Base-by-base conservation (phyloP, 139 green algal species). In the Asterochloris erici region DNA sequence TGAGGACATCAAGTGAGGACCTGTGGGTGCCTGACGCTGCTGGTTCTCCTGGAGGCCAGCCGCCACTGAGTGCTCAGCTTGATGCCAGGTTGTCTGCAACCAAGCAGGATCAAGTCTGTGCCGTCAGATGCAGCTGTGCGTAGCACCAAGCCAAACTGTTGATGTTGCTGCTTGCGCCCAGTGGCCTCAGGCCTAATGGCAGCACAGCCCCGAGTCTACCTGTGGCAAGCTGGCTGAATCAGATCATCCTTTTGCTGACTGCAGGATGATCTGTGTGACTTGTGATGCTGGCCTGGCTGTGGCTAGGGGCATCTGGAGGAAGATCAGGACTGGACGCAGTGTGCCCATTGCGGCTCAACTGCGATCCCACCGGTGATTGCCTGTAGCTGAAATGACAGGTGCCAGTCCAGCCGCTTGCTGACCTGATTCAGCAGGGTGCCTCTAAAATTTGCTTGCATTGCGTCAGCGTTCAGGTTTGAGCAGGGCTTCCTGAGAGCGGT, bases 211-310 rank as follows among this genome's bases (percentile, higher is more conserved):
- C 38, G 79, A 79, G 38, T 14, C 38, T 9, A 24, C 21, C n/a
- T 11, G 81, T 2, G 81, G 87, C 6, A 9, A 23, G 62, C 68
- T 81, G 69, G 11, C 76, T 63, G 63, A 60, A 78, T 19, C 75
- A 84, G n/a, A n/a, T n/a, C 82, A 74, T 63, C 74, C 82, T 85
- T 85, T 0, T 92, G 90, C 79, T 73, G 83, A n/a, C 86, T 92
- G 14, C 86, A 92, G 69, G 60, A 54, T 92, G 12, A 84, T 92
- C 64, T 86, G 88, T 19, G 88, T 92, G 13, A 92, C 88, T 19
- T 92, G 88, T 63, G 86, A 89, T 70, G 76, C 88, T 16, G 86
- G 74, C 38, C 79, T 92, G 68, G 88, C 88, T 13, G 88, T 92
- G 10, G 86, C 79, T 13, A 66, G 88, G 10, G 88, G 88, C 15